Evolutionary conservation across 148 eudicot genomes (phyloP), one percentile per base, ranked within the genome.

Genomic region (Camellia japonica): DNA sequence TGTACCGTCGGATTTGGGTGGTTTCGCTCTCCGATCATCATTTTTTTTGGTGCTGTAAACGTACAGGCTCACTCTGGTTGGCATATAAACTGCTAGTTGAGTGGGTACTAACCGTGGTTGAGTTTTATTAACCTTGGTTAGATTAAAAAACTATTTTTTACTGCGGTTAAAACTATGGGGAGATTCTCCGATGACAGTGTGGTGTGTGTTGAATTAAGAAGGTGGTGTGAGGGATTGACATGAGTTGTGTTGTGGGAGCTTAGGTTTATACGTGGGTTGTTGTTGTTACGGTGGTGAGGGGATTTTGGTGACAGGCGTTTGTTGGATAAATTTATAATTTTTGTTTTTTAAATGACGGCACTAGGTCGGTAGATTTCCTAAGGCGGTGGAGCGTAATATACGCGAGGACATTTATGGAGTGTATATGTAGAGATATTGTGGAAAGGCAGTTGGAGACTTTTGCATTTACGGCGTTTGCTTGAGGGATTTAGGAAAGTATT

Each of bases 11-110:
- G 80, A 58, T 81, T 47, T 65, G 49, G 5, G 56, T 64, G 63
- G 65, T 73, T 73, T 73, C 75, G 47, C 14, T 85, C 90, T 64
- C 89, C 85, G 79, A 91, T 78, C 90, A 89, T 86, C 92, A 86
- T 85, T 14, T 59, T 59, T 78, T 68, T 16, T 23, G 67, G 23
- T 38, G 6, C 46, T 12, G 47, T 43, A 2, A 18, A 46, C 13
- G 51, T 20, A 79, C 49, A 79, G 74, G 54, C 65, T 16, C 52
- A 73, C 65, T 43, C 64, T 19, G 43, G 72, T 77, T 70, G 10
- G 65, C 70, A 81, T 85, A 78, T 81, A 84, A 78, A 60, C 85
- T 80, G 79, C 78, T 73, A 23, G 71, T 19, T 77, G 43, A 77
- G 71, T 62, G 80, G 76, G 76, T 82, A 51, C 78, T 55, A 83